Evolutionary conservation across 257 asterid genomes (phyloP), one percentile per base, ranked within the genome.

Genomic region (Datura wrightii): DNA sequence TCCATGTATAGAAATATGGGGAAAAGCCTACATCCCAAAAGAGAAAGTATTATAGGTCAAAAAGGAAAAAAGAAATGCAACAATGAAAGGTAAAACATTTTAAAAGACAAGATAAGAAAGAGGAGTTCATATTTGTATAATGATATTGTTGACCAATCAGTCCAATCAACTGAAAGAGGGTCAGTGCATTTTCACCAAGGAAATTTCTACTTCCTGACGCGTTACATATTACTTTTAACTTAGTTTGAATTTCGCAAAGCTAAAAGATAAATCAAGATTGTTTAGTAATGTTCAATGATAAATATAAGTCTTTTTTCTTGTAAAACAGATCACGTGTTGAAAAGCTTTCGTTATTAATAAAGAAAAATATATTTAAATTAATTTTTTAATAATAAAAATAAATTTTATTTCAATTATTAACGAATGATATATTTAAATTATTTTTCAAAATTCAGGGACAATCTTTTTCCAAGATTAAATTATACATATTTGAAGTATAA

Each of bases 101-200:
- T 24, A 74, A 83, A 24, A 88, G 97, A 93, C 95, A 92, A 86
- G 94, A 93, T 91, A 89, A 88, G 93, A 90, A 90, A 89, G 88
- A 87, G 86, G 89, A 87, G 94, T 94, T 94, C 86, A 90, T 78
- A 82, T 88, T 70, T 87, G 90, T 90, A 83, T 92, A 84, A 94
- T 95, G 92, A 88, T 80, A 86, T 87, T 85, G 85, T 93, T 93
- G 95, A 93, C 92, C 88, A 90, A 71, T 86, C 65, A 78, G 89
- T 89, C 97, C 94, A 91, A 94, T 94, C 90, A 85, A 87, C 69
- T 86, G 86, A 63, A 42, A 66, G 89, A 62, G 89, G 39, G 79
- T 83, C 84, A 84, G 84, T 85, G 85, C 85, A 85, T 79, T 48
- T 48, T 10, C 86, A 85, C 92, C 86, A 16, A 7, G 79, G 53